phyloP scores from a whole-genome alignment of 2,329 filamentous ascomycete genomes.

The Ceratocystis ficicola region DNA sequence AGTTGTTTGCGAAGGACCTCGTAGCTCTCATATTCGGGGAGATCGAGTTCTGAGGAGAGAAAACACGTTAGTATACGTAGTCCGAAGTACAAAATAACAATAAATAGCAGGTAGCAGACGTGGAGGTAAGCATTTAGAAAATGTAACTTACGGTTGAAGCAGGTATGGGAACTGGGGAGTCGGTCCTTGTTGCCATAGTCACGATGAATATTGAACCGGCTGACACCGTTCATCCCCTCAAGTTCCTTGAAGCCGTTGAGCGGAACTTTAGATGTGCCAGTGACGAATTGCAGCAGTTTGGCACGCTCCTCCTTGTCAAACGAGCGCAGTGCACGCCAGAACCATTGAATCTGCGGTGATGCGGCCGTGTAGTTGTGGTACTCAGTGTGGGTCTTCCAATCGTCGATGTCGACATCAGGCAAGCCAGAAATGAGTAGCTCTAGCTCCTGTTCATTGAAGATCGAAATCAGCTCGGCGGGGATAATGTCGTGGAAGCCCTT shows the following conservation, averaged over 20 bases:
- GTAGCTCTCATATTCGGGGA: conserved; percentile 96
- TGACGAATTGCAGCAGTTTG: conserved; percentile 95
- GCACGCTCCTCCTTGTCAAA: conserved; percentile 98
- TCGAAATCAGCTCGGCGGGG: conserved; percentile 81
- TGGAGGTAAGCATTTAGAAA: background rate
- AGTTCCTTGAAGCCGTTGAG: conserved; percentile 98
- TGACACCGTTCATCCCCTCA: conserved; percentile 98
- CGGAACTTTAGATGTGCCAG: conserved; percentile 94
- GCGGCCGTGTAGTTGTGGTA: conserved; percentile 95
- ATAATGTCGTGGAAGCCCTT: conserved; percentile 98
- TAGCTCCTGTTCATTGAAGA: conserved; percentile 97
- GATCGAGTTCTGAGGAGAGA: conserved; percentile 66
- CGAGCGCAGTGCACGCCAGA: conserved; percentile 93
- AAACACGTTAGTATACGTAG: conserved; percentile 25
- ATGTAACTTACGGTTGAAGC: conserved; percentile 83
- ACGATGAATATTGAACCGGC: conserved; percentile 95
- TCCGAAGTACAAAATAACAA: conserved; percentile 25
- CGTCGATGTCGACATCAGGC: conserved; percentile 93
- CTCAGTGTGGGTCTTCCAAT: conserved; percentile 98
- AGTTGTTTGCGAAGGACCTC: conserved; percentile 77
- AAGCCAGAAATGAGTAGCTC: conserved; percentile 93
- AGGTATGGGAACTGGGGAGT: conserved; percentile 91
- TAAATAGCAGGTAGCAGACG: background rate
- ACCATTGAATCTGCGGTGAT: conserved; percentile 97
- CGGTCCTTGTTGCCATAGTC: conserved; percentile 96